Conservation (phyloP, 2,329 filamentous ascomycete species). For the Aureobasidium lini region DNA sequence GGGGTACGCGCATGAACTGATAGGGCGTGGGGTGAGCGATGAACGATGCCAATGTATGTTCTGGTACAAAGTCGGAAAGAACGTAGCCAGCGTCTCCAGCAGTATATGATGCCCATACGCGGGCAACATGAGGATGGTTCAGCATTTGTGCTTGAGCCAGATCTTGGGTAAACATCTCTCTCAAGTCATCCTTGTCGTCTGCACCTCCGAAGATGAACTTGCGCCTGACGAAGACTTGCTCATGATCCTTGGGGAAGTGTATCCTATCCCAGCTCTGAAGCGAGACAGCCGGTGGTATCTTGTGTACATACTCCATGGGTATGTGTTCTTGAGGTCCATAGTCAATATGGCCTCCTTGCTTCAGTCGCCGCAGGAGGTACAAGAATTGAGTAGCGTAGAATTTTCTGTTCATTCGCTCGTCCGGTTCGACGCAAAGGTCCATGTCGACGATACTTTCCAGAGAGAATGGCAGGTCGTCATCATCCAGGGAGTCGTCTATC, state of each 20-base stretch:
- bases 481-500: constrained; percentile 70
- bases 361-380: constrained; percentile 59
- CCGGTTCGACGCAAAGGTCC: constrained; percentile 50
- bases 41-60: constrained; percentile 61
- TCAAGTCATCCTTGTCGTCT: constrained; percentile 15
- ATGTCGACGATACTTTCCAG: constrained; percentile 59
- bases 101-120: constrained; percentile 63
- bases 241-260: constrained; percentile 54
- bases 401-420: constrained; percentile 57
- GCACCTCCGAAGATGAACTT: constrained; percentile 26
- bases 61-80: constrained; percentile 58
- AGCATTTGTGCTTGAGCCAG: constrained; percentile 52
- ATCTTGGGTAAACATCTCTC: constrained; percentile 47
- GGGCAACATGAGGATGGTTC: constrained; percentile 62
- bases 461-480: constrained; percentile 64
- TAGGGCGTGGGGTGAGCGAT: constrained; percentile 54
- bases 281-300: constrained; percentile 41
- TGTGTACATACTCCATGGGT: constrained; percentile 60
- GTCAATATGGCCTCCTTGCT: constrained; percentile 52
- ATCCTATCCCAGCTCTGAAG: constrained; percentile 52
- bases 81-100: constrained; percentile 57
- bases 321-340: constrained; percentile 63
- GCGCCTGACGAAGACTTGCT: constrained; percentile 38
- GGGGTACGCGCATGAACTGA: constrained; percentile 55
- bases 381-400: constrained; percentile 65